phyloP scores from a whole-genome alignment of 805 yeast species.

The Pichia rugopelliculosa region DNA sequence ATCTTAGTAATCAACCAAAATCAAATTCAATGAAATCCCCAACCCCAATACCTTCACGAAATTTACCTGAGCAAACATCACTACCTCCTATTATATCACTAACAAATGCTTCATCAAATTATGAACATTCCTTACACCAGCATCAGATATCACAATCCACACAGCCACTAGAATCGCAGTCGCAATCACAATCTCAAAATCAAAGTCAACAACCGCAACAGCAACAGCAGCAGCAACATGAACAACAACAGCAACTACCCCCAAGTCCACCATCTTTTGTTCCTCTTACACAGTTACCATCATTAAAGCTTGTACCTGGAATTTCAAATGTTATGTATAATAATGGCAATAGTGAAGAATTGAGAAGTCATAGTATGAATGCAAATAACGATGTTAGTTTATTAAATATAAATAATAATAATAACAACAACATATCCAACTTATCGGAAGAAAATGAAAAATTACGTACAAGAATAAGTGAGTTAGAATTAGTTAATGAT shows the following conservation, averaged over 20 bases:
- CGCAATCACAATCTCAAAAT: too few relatives aligned
- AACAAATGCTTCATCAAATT: not conserved
- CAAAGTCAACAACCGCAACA: too few relatives aligned
- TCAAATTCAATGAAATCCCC: not conserved
- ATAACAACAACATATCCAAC: not conserved
- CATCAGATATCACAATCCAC: conserved; percentile 5
- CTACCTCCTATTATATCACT: not conserved
- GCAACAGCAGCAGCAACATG: too few relatives aligned
- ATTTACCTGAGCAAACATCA: not conserved
- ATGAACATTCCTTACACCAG: conserved; percentile 8
- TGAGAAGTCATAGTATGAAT: not conserved
- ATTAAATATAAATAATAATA: not conserved
- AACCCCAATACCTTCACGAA: not conserved
- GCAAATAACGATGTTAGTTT: not conserved
- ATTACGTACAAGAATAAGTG: conserved; percentile 72
- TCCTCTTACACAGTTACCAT: conserved; percentile 4
- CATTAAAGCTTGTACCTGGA: conserved; percentile 10
- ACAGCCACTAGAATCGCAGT: too few relatives aligned
- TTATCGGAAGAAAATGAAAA: conserved; percentile 18
- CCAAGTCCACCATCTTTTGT: not conserved
- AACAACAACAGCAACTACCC: conserved; percentile 11
- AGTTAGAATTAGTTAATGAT: conserved; percentile 86
- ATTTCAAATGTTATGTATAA: conserved; percentile 9
- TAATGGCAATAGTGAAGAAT: not conserved
- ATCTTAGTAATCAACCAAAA: not conserved